These are phyloP conservation scores for Phytophthora pisi DNA, from an alignment of 352 stramenopile genomes.

Conservation along the genomic window DNA sequence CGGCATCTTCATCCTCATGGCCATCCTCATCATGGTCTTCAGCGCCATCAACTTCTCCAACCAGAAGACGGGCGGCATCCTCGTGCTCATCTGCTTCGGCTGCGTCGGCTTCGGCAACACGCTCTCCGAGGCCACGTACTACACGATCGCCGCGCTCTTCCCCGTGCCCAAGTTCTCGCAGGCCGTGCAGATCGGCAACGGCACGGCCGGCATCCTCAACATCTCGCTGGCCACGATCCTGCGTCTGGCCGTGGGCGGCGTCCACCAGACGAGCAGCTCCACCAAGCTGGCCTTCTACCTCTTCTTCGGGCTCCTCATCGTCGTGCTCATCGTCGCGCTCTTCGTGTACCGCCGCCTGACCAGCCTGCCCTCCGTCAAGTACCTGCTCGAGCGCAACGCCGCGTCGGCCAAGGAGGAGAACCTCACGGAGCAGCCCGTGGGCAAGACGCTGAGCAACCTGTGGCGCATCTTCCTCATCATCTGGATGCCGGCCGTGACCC, in stretches of 20 bases:
- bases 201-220: constrained; percentile 56
- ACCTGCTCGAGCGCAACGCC: constrained; percentile 59
- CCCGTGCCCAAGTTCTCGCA: constrained; percentile 72
- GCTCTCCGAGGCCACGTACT: constrained; percentile 56
- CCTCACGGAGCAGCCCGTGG: constrained; percentile 35
- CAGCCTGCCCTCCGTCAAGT: constrained; percentile 50
- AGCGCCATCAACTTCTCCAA: constrained; percentile 43
- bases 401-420: constrained; percentile 34
- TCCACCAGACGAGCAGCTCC: constrained; percentile 43
- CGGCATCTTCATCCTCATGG: constrained; percentile 47
- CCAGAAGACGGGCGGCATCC: constrained; percentile 41
- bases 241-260: constrained; percentile 52
- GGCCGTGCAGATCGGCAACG: constrained; percentile 69
- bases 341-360: constrained; percentile 49
- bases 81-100: constrained; percentile 55
- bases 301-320: constrained; percentile 61
- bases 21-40: constrained; percentile 59
- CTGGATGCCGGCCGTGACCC: constrained; percentile 47
- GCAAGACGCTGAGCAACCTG: constrained; percentile 45
- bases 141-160: constrained; percentile 61
- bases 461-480: constrained; percentile 57
- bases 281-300: constrained; percentile 59
- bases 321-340: constrained; percentile 54
- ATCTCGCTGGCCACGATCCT: constrained; percentile 62
- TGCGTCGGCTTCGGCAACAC: constrained; percentile 52